Evolutionary conservation across 257 asterid species (phyloP).

Genomic region (Eustoma russellianum): DNA sequence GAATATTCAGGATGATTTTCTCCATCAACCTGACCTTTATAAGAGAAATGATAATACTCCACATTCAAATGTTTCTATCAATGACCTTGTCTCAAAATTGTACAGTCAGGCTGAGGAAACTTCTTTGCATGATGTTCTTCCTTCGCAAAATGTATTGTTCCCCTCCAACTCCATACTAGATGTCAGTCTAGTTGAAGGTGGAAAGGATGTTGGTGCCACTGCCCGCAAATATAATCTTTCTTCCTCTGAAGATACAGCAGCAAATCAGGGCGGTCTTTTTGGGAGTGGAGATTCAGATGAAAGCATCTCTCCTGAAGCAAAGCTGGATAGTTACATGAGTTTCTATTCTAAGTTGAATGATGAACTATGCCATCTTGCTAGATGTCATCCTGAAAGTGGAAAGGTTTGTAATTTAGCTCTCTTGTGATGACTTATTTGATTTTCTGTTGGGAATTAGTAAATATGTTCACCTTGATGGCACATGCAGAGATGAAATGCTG

Average conservation of each 20-base stretch:
- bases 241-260: constrained; percentile 19
- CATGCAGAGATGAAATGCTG: no score
- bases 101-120: constrained; percentile 46
- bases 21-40: constrained; percentile 27
- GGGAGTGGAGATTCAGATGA: constrained; percentile 23
- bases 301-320: constrained; percentile 32
- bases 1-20: constrained; percentile 34
- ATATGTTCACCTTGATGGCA: no score
- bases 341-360: constrained; percentile 50
- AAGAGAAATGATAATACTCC: constrained; percentile 27
- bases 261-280: constrained; percentile 19
- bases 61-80: constrained; percentile 29
- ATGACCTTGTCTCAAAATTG: constrained; percentile 55
- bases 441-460: no score
- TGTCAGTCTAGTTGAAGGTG: constrained; percentile 27
- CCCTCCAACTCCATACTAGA: constrained; percentile 20
- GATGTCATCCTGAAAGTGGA: constrained; percentile 33
- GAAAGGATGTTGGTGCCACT: constrained; percentile 29
- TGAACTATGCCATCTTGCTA: constrained; percentile 32
- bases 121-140: constrained; percentile 21
- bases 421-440: no score
- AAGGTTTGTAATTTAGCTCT: constrained; percentile 31
- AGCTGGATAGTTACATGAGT: constrained; percentile 39
- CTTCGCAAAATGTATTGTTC: constrained; percentile 20
- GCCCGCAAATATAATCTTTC: constrained; percentile 61